Conservation (phyloP, 2,329 filamentous ascomycete genomes). For the Colletotrichum somersetense region DNA sequence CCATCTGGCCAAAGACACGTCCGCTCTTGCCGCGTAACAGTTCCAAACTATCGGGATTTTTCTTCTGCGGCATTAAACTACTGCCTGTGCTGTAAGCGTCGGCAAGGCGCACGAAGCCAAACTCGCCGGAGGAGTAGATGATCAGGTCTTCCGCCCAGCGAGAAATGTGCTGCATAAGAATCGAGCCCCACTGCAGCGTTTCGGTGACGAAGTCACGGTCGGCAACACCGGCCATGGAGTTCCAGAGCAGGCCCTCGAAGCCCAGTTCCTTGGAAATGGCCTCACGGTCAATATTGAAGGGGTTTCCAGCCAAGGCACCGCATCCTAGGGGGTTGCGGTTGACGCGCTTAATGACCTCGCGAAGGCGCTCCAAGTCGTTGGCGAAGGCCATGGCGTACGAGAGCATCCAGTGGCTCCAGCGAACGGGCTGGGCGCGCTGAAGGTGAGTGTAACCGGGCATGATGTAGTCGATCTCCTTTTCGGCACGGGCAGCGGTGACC, state of each 20-base stretch:
- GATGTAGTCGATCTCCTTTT: slow-evolving; percentile 79
- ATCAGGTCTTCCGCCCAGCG: slow-evolving; percentile 50
- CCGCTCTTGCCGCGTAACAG: too few species aligned
- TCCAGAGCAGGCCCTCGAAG: slow-evolving; percentile 80
- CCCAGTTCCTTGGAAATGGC: slow-evolving; percentile 83
- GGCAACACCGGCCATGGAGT: slow-evolving; percentile 81
- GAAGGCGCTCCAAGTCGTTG: slow-evolving; percentile 80
- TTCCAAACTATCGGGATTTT: too few species aligned
- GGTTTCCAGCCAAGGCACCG: too few species aligned
- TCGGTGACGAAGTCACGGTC: slow-evolving; percentile 88
- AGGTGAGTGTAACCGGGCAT: slow-evolving; percentile 94
- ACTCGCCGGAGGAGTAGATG: slow-evolving; percentile 75
- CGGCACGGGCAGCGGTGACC: slow-evolving; percentile 76
- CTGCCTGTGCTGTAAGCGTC: slow-evolving; percentile 85
- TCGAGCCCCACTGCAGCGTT: slow-evolving; percentile 47
- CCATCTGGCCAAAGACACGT: slow-evolving; percentile 73
- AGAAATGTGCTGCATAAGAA: too few species aligned
- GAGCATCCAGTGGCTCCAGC: slow-evolving; percentile 86
- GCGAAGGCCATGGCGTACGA: slow-evolving; percentile 80
- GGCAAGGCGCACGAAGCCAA: slow-evolving; percentile 80
- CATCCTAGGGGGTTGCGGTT: slow-evolving; percentile 73
- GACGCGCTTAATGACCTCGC: slow-evolving; percentile 79
- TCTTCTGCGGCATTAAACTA: slow-evolving; percentile 77
- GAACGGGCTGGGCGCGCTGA: slow-evolving; percentile 87
- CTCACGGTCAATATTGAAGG: too few species aligned